Evolutionary conservation across 306 rosid species (phyloP).

Genomic region (Morella rubra): DNA sequence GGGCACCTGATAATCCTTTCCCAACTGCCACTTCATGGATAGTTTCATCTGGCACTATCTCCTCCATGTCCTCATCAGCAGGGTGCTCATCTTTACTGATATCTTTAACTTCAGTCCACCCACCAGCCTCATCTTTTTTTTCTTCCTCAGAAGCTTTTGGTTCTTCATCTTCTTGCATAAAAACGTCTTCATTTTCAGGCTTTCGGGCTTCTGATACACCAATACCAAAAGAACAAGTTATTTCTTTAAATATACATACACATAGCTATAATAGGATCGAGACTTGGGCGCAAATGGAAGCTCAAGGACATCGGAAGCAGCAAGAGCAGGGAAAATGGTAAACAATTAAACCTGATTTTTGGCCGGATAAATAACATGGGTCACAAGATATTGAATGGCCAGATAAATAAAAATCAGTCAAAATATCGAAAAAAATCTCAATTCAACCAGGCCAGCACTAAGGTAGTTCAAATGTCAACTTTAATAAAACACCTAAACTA

Average conservation of each 20-base stretch:
- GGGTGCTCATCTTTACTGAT: slow-evolving; percentile 48
- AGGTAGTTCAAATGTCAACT: slow-evolving; percentile 6
- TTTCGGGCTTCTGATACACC: slow-evolving; percentile 73
- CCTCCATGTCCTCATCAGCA: slow-evolving; percentile 56
- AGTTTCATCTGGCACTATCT: slow-evolving; percentile 70
- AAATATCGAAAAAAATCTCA: slow-evolving; percentile 13
- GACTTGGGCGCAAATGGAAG: background rate
- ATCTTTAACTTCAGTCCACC: slow-evolving; percentile 89
- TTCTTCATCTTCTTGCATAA: slow-evolving; percentile 82
- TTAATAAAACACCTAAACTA: slow-evolving; percentile 10
- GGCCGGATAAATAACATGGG: background rate
- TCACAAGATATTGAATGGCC: background rate
- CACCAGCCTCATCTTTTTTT: slow-evolving; percentile 56
- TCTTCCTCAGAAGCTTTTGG: slow-evolving; percentile 47
- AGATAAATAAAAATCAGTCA: background rate
- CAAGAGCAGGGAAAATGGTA: slow-evolving; percentile 12
- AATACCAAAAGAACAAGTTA: slow-evolving; percentile 24
- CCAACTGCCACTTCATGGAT: slow-evolving; percentile 91
- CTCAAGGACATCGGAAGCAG: slow-evolving; percentile 5
- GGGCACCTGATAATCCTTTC: slow-evolving; percentile 84
- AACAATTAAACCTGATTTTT: slow-evolving; percentile 4
- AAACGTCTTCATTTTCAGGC: slow-evolving; percentile 80
- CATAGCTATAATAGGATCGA: background rate
- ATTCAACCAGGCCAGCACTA: slow-evolving; percentile 16
- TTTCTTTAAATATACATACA: background rate